Conservation (phyloP, 148 eudicot genomes). For the Dysphania ambrosioides region DNA sequence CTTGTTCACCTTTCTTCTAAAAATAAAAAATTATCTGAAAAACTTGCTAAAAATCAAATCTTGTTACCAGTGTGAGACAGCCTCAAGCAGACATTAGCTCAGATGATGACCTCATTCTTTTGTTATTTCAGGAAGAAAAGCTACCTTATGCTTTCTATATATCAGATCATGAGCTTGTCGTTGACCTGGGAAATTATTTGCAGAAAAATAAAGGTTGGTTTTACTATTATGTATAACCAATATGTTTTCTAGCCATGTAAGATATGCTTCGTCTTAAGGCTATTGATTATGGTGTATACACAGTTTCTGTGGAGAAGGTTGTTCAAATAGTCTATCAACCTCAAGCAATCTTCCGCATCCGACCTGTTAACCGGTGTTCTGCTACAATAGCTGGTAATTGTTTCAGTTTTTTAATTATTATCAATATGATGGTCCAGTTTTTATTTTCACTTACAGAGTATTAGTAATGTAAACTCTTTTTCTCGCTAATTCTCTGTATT, state of each 20-base stretch:
- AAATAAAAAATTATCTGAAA: too few relatives aligned
- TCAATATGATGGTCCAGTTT: not conserved
- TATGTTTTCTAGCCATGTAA: not conserved
- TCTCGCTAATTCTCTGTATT: not conserved
- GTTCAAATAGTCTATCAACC: conserved; percentile 91
- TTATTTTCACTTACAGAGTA: not conserved
- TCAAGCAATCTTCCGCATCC: conserved; percentile 90
- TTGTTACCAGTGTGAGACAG: too few relatives aligned
- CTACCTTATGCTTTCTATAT: conserved; percentile 90
- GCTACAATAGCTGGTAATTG: conserved; percentile 83
- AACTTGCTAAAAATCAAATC: not conserved
- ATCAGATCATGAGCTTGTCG: conserved; percentile 77
- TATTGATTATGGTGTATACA: conserved; percentile 29
- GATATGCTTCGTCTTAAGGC: not conserved
- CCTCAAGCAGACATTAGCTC: not conserved
- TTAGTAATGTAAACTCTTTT: too few relatives aligned
- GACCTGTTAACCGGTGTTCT: conserved; percentile 93
- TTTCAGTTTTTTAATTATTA: not conserved
- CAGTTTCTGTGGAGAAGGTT: conserved; percentile 98
- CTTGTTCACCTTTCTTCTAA: too few relatives aligned
- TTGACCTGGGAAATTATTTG: conserved; percentile 64
- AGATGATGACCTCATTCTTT: conserved; percentile 5
- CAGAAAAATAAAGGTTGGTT: conserved; percentile 73
- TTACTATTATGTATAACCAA: too few relatives aligned
- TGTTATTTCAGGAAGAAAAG: conserved; percentile 70